A percentile compares a stretch with the other conserved stretches of the same genome.
Conservation (phyloP, 2,329 filamentous ascomycete genomes). For the Colletotrichum phormii region DNA sequence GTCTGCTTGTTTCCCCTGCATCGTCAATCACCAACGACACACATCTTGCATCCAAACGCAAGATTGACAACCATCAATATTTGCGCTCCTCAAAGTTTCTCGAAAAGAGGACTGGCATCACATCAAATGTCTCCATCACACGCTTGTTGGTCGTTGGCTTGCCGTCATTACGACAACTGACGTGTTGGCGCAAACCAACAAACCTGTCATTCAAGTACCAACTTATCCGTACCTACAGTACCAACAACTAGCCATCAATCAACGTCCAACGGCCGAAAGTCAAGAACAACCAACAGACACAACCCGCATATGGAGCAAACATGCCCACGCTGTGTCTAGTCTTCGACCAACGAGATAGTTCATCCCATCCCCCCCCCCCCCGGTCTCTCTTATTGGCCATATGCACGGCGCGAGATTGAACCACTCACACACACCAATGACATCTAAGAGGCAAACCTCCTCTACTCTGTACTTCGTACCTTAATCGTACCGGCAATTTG, state of each 20-base stretch:
- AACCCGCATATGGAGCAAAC: not conserved
- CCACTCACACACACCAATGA: not conserved
- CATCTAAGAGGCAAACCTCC: not conserved
- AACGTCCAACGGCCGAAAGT: not conserved
- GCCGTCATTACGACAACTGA: not conserved
- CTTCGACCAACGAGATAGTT: constrained; percentile 2
- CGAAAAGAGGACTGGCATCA: not conserved
- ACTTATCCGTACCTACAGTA: not conserved
- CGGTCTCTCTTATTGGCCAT: not conserved
- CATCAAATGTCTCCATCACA: not conserved
- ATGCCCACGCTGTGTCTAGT: not conserved
- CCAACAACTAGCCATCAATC: not conserved
- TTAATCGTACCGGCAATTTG: not conserved
- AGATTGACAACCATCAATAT: not conserved
- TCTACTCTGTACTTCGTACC: not conserved
- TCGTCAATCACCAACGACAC: not conserved
- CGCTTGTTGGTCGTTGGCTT: not conserved
- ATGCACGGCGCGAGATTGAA: not conserved
- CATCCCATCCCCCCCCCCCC: not conserved
- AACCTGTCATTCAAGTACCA: not conserved
- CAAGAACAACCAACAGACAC: not conserved
- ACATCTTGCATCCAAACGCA: not conserved
- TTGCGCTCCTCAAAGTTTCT: not conserved
- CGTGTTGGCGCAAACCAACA: not conserved
- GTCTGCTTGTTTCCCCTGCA: not conserved